Evolutionary conservation across 2,329 filamentous ascomycete species (phyloP).

Genomic region (Aspergillus fijiensis): DNA sequence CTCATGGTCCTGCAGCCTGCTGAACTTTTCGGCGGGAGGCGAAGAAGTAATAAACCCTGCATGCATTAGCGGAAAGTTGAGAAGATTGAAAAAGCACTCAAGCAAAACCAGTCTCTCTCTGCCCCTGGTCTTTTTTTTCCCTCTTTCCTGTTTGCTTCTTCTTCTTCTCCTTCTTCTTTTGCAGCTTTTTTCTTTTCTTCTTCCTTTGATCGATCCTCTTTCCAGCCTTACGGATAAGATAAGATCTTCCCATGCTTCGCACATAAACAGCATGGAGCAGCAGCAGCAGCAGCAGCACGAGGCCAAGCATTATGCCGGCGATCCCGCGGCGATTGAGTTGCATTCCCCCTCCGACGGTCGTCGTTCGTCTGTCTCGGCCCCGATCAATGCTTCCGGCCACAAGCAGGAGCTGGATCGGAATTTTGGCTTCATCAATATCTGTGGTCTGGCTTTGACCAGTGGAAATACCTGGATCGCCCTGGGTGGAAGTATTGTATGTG

Average conservation of each 20-base stretch:
- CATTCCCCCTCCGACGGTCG: slow-evolving; percentile 23
- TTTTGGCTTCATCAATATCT: slow-evolving; percentile 59
- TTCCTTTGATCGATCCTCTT: too few species aligned
- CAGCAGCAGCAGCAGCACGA: slow-evolving; percentile 3
- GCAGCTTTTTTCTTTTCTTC: too few species aligned
- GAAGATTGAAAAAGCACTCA: neutral
- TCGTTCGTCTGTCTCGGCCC: slow-evolving; percentile 34
- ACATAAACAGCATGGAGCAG: neutral
- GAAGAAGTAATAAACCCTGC: neutral
- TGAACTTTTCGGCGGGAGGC: neutral
- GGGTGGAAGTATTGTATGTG: slow-evolving; percentile 58
- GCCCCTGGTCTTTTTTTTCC: neutral
- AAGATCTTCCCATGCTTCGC: neutral
- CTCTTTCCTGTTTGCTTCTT: neutral
- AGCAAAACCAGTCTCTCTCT: neutral
- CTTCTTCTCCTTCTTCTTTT: neutral
- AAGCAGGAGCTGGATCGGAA: slow-evolving; percentile 63
- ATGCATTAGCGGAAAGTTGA: neutral
- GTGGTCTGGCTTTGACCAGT: slow-evolving; percentile 59
- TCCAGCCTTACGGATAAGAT: neutral
- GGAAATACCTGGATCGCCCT: slow-evolving; percentile 66
- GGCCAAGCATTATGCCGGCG: slow-evolving; percentile 2
- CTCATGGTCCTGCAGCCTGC: neutral
- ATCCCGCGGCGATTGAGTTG: neutral
- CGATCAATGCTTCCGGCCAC: slow-evolving; percentile 63